Evolutionary conservation across 2,329 filamentous ascomycete genomes (phyloP).

Genomic region (Rutstroemia sydowiana): DNA sequence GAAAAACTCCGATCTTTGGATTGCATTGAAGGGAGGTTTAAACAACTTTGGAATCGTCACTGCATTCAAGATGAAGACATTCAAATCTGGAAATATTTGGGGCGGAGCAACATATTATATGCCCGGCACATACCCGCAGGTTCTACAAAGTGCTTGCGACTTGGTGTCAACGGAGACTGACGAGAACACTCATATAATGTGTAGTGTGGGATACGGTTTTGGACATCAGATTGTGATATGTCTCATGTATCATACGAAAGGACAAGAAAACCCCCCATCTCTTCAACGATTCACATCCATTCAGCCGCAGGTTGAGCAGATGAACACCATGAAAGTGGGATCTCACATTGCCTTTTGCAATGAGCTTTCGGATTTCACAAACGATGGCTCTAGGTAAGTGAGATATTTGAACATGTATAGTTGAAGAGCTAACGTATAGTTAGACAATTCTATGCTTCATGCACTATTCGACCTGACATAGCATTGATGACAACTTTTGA

Average conservation of each 20-base stretch:
- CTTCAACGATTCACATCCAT: slow-evolving; percentile 6
- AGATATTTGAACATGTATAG: not conserved
- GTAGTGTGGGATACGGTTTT: slow-evolving; percentile 1
- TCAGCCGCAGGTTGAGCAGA: slow-evolving; percentile 2
- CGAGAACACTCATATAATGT: slow-evolving; percentile 3
- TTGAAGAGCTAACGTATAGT: not conserved
- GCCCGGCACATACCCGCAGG: not conserved
- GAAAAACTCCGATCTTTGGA: slow-evolving; percentile 43
- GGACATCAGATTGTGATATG: not conserved
- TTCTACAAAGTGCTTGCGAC: not conserved
- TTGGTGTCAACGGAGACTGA: not conserved
- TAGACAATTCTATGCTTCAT: not conserved
- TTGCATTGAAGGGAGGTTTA: slow-evolving; percentile 46
- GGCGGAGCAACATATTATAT: slow-evolving; percentile 7
- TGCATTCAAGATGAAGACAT: slow-evolving; percentile 30
- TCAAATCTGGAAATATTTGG: slow-evolving; percentile 11
- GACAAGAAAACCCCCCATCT: not conserved
- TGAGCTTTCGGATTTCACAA: not conserved
- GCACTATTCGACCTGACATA: not conserved
- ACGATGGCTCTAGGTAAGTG: not conserved
- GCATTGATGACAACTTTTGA: not conserved
- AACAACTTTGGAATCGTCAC: slow-evolving; percentile 48
- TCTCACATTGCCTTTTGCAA: not conserved
- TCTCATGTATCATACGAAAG: slow-evolving; percentile 1
- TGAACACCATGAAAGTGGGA: not conserved